Conservation (phyloP, 139 green algal species). For the Chlorella sp. region DNA sequence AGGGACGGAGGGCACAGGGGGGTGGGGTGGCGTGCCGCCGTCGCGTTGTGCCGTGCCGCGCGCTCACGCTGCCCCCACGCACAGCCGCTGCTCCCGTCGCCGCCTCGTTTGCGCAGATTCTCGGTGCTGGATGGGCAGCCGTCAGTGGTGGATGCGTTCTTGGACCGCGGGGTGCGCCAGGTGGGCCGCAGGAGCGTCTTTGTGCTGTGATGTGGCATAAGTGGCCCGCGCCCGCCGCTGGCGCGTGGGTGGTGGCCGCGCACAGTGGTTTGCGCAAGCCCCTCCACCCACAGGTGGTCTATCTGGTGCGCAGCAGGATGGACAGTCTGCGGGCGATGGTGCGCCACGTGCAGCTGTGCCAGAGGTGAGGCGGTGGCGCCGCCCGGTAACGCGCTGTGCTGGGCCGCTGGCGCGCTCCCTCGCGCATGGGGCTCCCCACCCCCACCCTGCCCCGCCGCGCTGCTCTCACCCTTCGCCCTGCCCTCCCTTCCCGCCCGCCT, state of each 20-base stretch:
- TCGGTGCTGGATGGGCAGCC: conserved; percentile 17
- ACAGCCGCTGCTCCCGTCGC: not conserved
- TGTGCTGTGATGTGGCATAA: too few species aligned
- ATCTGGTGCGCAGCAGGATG: conserved; percentile 28
- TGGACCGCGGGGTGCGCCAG: conserved; percentile 22
- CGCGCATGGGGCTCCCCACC: not conserved
- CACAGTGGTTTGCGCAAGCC: too few species aligned
- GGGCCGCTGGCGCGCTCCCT: not conserved
- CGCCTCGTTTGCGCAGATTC: conserved; percentile 32
- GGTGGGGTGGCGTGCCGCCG: too few species aligned
- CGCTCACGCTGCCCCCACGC: not conserved
- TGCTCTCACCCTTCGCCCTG: not conserved
- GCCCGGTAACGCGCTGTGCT: not conserved
- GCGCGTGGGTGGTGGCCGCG: too few species aligned
- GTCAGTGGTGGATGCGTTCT: conserved; percentile 20
- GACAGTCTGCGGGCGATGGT: conserved; percentile 16
- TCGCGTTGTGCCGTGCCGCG: not conserved
- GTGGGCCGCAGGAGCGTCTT: too few species aligned
- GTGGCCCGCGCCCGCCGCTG: too few species aligned
- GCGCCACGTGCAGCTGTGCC: conserved; percentile 29
- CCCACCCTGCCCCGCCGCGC: not conserved
- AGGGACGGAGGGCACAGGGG: too few species aligned
- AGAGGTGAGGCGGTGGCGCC: not conserved
- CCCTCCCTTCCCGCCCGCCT: not conserved
- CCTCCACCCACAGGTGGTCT: conserved; percentile 24